Conservation (phyloP, 1,139 yeast genomes). For the Nakaseomyces uthaithaninus region DNA sequence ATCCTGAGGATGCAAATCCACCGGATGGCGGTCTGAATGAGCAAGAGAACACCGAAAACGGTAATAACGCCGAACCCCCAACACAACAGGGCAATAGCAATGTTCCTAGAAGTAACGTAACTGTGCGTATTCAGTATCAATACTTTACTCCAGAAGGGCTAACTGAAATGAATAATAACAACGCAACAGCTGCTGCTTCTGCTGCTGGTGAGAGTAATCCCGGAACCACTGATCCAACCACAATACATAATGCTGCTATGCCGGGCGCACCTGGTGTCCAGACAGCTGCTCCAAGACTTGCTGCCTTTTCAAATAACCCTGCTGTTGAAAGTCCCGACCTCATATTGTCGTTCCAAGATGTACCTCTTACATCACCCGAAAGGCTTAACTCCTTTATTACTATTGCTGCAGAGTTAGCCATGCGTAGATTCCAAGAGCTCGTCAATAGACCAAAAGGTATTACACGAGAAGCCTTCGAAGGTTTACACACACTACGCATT, state of each 20-base stretch:
- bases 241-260: conserved; percentile 6
- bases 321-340: conserved; percentile 24
- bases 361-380: conserved; percentile 34
- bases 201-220: conserved; percentile 7
- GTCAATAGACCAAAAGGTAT: conserved; percentile 41
- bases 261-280: neutral
- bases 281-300: neutral
- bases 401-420: conserved; percentile 62
- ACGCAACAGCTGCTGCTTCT: conserved; percentile 2
- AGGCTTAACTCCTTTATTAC: conserved; percentile 46
- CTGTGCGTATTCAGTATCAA: conserved; percentile 30
- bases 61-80: too few species aligned
- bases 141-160: conserved; percentile 16
- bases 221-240: neutral
- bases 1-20: neutral
- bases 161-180: conserved; percentile 10
- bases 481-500: conserved; percentile 36
- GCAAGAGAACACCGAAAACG: neutral
- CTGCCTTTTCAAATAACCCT: neutral
- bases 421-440: conserved; percentile 48
- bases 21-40: conserved; percentile 3
- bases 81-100: too few species aligned
- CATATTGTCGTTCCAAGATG: conserved; percentile 56
- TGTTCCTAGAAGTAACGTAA: conserved; percentile 18
- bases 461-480: conserved; percentile 44